A percentile compares a stretch with the other conserved stretches of the same genome.
These are phyloP conservation scores for Agapanthus africanus DNA, from an alignment of 106 monocot species.

Conservation along the genomic window DNA sequence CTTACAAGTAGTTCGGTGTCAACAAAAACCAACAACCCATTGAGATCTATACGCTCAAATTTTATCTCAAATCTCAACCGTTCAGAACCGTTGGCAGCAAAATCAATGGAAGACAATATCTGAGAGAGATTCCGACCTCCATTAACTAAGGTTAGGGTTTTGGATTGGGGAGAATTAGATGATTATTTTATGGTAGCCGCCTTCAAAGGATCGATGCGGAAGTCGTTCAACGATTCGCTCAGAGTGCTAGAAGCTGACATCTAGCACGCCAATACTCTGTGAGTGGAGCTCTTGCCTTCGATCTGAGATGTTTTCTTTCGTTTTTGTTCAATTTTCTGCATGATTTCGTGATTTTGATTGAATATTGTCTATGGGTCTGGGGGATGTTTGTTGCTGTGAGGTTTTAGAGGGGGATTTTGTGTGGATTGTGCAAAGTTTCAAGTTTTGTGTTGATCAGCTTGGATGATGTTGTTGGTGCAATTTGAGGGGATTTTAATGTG, in stretches of 20 bases:
- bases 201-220: conserved; percentile 84
- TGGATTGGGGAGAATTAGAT: conserved; percentile 9
- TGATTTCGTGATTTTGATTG: background rate
- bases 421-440: background rate
- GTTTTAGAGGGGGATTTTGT: too few relatives aligned
- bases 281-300: conserved; percentile 13
- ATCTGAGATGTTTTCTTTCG: background rate
- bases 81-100: too few relatives aligned
- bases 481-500: too few relatives aligned
- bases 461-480: background rate
- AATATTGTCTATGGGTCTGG: too few relatives aligned
- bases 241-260: conserved; percentile 96
- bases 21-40: too few relatives aligned
- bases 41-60: too few relatives aligned
- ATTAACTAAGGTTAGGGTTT: conserved; percentile 19
- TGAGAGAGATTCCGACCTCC: too few relatives aligned
- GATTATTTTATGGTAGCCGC: conserved; percentile 25
- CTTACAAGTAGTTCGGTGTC: too few relatives aligned
- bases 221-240: conserved; percentile 97
- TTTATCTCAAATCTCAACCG: too few relatives aligned
- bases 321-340: background rate
- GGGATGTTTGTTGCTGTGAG: background rate
- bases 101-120: too few relatives aligned
- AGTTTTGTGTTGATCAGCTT: background rate
- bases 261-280: conserved; percentile 98